Evolutionary conservation across 352 stramenopile species (phyloP), one percentile per base, ranked within the genome.

Genomic region (Elongisporangium undulatum): DNA sequence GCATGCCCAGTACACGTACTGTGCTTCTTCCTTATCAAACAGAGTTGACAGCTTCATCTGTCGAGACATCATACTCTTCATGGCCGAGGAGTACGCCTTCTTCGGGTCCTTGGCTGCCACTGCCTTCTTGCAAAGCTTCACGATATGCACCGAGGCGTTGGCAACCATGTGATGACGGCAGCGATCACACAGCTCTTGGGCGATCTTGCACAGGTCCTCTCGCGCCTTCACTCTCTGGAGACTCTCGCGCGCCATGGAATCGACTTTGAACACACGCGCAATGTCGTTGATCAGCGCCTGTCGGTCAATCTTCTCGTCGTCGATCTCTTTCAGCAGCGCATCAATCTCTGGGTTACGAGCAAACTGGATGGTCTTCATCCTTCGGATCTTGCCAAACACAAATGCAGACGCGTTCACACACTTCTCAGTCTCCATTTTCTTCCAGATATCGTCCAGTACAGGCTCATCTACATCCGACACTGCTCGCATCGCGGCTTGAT

Each of bases 31-130:
- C 60, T 75, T 78, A 68, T 83, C 77, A 38, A 91, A 89, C 51
- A 85, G 64, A 2, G 84, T 59, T 6, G 77, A 86, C n/a, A 92
- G 72, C 63, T 90, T 89, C 78, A 94, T 89, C 55, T 94, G 84
- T 2, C 81, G 80, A 61, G 78, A 84, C 68, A 94, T 91, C 79
- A 92, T 90, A 49, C 82, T 90, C 66, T 91, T 94, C 84, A 94
- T 94, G 17, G 77, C 78, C 15, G 76, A 88, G 17, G 84, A 94
- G 65, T 92, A 94, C 21, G 80, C 82, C 63, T 89, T 90, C 62
- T 86, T 90, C 12, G 84, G 84, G 56, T 92, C 87, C 45, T 79
- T 81, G 49, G 74, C 81, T 8, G 84, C 84, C 34, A 85, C 58
- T 0, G 82, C 75, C 66, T 92, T 86, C 55, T 94, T 77, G 23